phyloP scores from a whole-genome alignment of 2,329 filamentous ascomycete genomes.

The Cordyceps militaris region DNA sequence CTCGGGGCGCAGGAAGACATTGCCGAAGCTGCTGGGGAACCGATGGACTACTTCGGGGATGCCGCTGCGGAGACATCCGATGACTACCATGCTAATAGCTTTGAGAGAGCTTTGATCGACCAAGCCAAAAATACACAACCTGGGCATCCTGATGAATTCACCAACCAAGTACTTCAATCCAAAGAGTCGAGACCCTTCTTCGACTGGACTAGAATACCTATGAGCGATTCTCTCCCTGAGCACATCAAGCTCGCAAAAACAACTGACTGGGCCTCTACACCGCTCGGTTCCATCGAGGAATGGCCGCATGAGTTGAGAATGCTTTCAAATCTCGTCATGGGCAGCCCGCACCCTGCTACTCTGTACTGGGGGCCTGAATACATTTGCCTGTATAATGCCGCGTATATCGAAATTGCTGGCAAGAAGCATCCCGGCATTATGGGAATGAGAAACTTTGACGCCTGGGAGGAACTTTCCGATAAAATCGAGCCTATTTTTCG shows the following conservation, averaged over 20 bases:
- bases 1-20: background rate
- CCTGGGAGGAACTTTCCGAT: constrained; percentile 70
- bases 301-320: constrained; percentile 67
- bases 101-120: constrained; percentile 1
- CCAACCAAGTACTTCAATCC: constrained; percentile 33
- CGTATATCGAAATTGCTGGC: constrained; percentile 64
- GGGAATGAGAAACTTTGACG: constrained; percentile 62
- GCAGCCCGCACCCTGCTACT: constrained; percentile 64
- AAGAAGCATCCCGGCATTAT: constrained; percentile 71
- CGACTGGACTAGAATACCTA: constrained; percentile 71
- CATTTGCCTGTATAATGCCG: constrained; percentile 65
- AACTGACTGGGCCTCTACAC: constrained; percentile 65
- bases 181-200: constrained; percentile 48
- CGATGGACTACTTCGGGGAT: constrained; percentile 38
- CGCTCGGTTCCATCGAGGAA: constrained; percentile 66
- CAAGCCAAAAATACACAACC: constrained; percentile 2
- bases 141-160: constrained; percentile 36
- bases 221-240: constrained; percentile 54
- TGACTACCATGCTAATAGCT: constrained; percentile 12
- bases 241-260: constrained; percentile 69
- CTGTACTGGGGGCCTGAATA: constrained; percentile 74
- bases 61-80: constrained; percentile 18
- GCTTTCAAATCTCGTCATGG: constrained; percentile 80
- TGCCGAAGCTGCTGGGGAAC: constrained; percentile 24
- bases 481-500: constrained; percentile 62